Evolutionary conservation across 2,329 filamentous ascomycete genomes (phyloP), one percentile per base, ranked within the genome.

Genomic region (Diaporthe helianthi): DNA sequence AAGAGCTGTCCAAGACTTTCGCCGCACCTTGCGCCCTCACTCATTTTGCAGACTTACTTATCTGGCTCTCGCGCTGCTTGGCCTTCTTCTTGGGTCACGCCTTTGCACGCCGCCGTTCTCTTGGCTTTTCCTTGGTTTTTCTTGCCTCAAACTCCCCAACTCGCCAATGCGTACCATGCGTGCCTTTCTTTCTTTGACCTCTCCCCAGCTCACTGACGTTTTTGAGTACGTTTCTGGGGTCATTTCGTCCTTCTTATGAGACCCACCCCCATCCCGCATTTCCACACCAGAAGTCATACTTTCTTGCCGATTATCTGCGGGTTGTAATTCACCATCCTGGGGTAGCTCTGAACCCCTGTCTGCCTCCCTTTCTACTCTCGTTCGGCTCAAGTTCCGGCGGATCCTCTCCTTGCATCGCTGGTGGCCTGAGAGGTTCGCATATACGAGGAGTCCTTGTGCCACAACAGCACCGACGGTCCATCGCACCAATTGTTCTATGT

Each of bases 41-140:
- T 64, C 38, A 65, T 26, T 53, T 52, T 63, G 44, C 29, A 44
- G 26, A 63, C 58, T 63, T 63, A 63, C 58, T 63, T 49, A 63
- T 63, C 58, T 63, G 58, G 61, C 44, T 44, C 52, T 51, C 52
- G 31, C 38, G 54, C 41, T 55, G 10, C 55, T 64, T 70, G 65
- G 65, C 63, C 31, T 29, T 49, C 44, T 33, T 33, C 68, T 46
- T 51, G 65, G 58, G 51, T 46, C 31, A 33, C 33, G 26, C 31
- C 38, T 55, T 49, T 53, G 33, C 44, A 33, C 13, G 22, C 38
- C 31, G 26, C 47, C 51, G 47, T 58, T 68, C 33, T 49, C 52
- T 65, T 58, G 51, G 44, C 51, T 29, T 46, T 49, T 65, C 55
- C 53, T 63, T 69, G 31, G 61, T 36, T 53, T 53, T 52, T 53